A percentile compares a stretch with the other conserved stretches of the same genome.
These are phyloP conservation scores for Sherardia arvensis DNA, from an alignment of 257 asterid genomes.

Conservation along the genomic window DNA sequence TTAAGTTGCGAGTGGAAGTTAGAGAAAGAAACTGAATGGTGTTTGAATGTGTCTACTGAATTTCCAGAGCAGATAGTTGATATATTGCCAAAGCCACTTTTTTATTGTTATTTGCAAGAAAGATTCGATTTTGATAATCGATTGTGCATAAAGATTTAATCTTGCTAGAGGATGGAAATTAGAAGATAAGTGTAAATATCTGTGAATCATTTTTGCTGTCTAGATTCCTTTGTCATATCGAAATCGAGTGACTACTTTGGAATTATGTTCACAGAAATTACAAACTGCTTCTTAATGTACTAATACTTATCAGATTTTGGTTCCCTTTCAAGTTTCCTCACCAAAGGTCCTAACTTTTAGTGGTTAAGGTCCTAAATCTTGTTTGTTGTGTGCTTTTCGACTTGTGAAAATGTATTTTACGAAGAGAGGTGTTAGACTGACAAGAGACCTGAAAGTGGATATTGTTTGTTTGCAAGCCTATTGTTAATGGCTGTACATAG, in stretches of 20 bases:
- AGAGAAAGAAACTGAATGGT: background rate
- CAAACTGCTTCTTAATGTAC: background rate
- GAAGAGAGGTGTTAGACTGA: background rate
- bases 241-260: background rate
- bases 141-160: background rate
- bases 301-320: background rate
- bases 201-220: background rate
- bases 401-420: background rate
- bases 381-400: background rate
- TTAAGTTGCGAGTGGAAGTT: background rate
- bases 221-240: background rate
- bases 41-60: background rate
- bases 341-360: too few relatives aligned
- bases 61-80: too few relatives aligned
- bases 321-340: background rate
- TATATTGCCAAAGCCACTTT: background rate
- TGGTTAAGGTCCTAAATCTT: too few relatives aligned
- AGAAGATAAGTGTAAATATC: background rate
- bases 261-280: background rate
- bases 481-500: background rate
- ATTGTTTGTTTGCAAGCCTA: background rate
- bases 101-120: too few relatives aligned
- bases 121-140: too few relatives aligned
- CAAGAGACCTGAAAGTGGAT: background rate
- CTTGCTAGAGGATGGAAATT: background rate